A percentile compares a stretch with the other conserved stretches of the same genome.
Evolutionary conservation across 2,329 filamentous ascomycete species (phyloP).

Genomic region (Diaporthe ampelina): DNA sequence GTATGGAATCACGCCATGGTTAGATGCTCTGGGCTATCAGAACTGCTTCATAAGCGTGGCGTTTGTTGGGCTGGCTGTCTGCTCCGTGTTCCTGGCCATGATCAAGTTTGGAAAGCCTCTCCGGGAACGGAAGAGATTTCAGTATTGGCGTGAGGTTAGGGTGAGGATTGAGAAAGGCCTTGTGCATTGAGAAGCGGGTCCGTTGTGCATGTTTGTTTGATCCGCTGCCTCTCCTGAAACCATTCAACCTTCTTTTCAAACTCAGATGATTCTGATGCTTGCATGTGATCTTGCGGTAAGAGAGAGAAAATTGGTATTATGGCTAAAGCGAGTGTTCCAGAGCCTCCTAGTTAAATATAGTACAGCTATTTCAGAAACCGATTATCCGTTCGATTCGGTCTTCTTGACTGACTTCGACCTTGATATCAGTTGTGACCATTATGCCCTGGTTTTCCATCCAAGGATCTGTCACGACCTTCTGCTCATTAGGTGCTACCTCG

Average conservation of each 20-base stretch:
- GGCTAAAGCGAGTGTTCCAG: neutral
- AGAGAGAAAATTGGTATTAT: neutral
- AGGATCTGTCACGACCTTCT: neutral
- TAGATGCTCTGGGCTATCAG: constrained; percentile 39
- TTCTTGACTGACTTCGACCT: constrained; percentile 36
- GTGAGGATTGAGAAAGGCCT: constrained; percentile 48
- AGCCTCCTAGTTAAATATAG: neutral
- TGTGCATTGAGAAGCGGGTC: constrained; percentile 45
- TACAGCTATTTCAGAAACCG: constrained; percentile 29
- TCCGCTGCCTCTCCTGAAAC: neutral
- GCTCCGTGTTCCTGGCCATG: constrained; percentile 49
- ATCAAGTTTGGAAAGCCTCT: constrained; percentile 50
- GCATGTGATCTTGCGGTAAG: neutral
- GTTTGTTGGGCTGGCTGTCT: constrained; percentile 50
- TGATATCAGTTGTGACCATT: constrained; percentile 37
- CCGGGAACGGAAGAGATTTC: constrained; percentile 47
- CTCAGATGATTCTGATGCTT: neutral
- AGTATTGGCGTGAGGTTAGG: constrained; percentile 50
- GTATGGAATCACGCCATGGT: constrained; percentile 42
- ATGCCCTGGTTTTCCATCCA: constrained; percentile 31
- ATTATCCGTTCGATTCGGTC: constrained; percentile 37
- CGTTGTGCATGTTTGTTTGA: too few species aligned
- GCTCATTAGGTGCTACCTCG: constrained; percentile 21
- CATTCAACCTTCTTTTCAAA: neutral
- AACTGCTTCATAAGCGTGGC: constrained; percentile 46